These are phyloP conservation scores for Daedalea quercina DNA, from an alignment of 768 basidiomycete species.

Conservation along the genomic window DNA sequence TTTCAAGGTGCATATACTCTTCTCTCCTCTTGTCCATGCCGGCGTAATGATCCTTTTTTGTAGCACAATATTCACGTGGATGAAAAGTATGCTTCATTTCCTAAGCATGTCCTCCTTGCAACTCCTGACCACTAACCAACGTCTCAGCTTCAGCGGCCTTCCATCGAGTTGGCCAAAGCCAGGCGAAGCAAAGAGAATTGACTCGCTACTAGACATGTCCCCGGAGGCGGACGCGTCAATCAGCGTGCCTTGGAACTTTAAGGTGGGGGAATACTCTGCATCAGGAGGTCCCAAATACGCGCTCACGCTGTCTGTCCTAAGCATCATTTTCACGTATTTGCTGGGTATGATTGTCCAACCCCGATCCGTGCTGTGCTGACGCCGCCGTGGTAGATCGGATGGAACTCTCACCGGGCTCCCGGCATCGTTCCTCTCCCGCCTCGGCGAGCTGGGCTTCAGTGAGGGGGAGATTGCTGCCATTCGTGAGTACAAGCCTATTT, in stretches of 20 bases:
- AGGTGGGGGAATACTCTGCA: neutral
- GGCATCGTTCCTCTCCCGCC: neutral
- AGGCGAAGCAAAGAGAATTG: neutral
- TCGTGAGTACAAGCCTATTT: neutral
- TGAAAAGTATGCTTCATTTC: neutral
- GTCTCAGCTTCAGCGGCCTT: neutral
- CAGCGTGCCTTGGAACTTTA: neutral
- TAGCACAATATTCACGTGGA: conserved; percentile 4
- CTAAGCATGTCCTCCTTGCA: no score
- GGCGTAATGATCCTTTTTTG: neutral
- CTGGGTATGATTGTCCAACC: neutral
- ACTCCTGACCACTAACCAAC: neutral
- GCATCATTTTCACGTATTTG: neutral
- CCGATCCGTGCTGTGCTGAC: neutral
- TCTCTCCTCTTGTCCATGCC: neutral
- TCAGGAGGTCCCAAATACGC: no score
- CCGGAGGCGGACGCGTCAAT: neutral
- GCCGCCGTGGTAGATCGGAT: neutral
- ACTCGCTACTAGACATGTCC: neutral
- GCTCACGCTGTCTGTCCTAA: neutral
- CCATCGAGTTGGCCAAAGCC: neutral
- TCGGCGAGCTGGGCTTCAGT: neutral
- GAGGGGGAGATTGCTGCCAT: conserved; percentile 3
- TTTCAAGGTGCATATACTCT: neutral
- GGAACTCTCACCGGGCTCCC: neutral